Evolutionary conservation across 1,139 yeast species (phyloP).

Genomic region (Spencermartinsiella ligniputridi): DNA sequence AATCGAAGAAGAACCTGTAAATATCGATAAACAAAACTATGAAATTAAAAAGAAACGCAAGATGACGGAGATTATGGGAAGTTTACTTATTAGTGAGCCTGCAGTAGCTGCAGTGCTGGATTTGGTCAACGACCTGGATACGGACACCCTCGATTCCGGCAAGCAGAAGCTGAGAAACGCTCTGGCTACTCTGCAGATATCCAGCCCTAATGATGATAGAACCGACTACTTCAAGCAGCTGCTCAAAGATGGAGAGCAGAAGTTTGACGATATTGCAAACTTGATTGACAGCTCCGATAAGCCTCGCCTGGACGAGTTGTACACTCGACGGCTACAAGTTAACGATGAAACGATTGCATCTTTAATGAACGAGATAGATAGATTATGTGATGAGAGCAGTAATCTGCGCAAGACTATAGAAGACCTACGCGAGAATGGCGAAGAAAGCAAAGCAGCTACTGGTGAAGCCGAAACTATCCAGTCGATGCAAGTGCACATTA

Average conservation of each 20-base stretch:
- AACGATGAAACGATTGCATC: constrained; percentile 24
- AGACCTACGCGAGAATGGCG: constrained; percentile 4
- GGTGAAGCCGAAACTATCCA: constrained; percentile 18
- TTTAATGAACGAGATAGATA: constrained; percentile 22
- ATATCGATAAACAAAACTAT: constrained; percentile 1
- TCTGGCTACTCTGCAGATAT: not conserved
- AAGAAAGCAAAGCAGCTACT: not conserved
- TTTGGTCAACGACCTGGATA: not conserved
- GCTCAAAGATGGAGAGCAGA: constrained; percentile 7
- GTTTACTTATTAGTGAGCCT: constrained; percentile 6
- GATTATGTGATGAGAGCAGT: constrained; percentile 17
- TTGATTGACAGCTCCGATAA: not conserved
- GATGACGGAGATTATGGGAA: constrained; percentile 17
- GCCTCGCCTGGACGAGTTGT: constrained; percentile 14
- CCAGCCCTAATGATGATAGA: not conserved
- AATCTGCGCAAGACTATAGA: constrained; percentile 11
- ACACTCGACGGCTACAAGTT: constrained; percentile 19
- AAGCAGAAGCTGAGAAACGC: not conserved
- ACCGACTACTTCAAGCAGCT: constrained; percentile 4
- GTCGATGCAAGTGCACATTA: constrained; percentile 24
- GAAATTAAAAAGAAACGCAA: constrained; percentile 16
- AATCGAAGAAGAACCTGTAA: not conserved
- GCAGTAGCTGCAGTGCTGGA: not conserved
- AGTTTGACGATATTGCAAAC: constrained; percentile 4
- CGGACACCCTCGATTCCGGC: not conserved